phyloP scores from a whole-genome alignment of 257 asterid genomes.

The Nicotiana otophora region DNA sequence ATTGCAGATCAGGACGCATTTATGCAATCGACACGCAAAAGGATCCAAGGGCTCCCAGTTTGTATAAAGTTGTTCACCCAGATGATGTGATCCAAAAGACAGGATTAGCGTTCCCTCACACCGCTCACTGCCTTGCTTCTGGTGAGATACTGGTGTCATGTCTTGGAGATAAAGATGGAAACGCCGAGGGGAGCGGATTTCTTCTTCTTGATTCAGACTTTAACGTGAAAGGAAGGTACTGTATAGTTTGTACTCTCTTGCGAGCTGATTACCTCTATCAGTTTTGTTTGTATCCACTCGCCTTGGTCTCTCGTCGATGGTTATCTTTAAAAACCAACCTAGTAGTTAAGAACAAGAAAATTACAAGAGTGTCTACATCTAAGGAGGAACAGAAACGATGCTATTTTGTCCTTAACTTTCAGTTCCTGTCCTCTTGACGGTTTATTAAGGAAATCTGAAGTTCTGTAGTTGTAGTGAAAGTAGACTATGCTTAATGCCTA shows the following conservation, averaged over 20 bases:
- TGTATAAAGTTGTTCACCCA: constrained; percentile 74
- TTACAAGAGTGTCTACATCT: background rate
- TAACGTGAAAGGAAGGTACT: constrained; percentile 93
- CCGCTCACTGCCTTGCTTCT: constrained; percentile 97
- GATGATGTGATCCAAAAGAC: constrained; percentile 65
- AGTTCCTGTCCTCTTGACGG: background rate
- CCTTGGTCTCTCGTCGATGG: background rate
- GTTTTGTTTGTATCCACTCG: background rate
- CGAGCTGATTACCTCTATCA: background rate
- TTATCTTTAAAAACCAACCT: background rate
- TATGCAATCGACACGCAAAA: constrained; percentile 78
- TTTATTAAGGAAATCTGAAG: background rate
- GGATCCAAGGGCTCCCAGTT: constrained; percentile 76
- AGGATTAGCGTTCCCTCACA: constrained; percentile 93
- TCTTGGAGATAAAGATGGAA: constrained; percentile 97
- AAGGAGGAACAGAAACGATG: background rate
- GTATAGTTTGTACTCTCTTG: background rate
- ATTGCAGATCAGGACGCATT: constrained; percentile 86
- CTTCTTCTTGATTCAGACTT: constrained; percentile 86
- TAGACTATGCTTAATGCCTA: background rate
- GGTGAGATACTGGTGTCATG: constrained; percentile 97
- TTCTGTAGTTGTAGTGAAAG: background rate
- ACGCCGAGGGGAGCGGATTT: constrained; percentile 88
- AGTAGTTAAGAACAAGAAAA: background rate
- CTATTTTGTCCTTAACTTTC: background rate